Conservation (phyloP, 371 early-diverging fungal genomes). For the Apophysomyces elegans region DNA sequence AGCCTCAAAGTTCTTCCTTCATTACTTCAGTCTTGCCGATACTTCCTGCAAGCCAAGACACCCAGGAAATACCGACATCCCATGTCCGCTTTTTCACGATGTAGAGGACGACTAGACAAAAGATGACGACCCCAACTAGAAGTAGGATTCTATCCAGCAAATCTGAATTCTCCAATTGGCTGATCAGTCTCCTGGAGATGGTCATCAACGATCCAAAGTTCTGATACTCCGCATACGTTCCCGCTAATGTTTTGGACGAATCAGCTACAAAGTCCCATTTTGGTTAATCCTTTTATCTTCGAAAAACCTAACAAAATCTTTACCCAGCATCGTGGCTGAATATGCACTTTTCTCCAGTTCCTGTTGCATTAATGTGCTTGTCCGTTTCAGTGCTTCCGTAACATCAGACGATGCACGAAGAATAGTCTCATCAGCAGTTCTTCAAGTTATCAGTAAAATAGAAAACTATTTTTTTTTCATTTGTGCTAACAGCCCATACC, state of each 20-base stretch:
- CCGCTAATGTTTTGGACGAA: slow-evolving; percentile 60
- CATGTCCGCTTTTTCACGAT: slow-evolving; percentile 73
- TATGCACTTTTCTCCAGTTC: slow-evolving; percentile 75
- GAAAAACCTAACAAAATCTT: not conserved
- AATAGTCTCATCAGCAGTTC: slow-evolving; percentile 46
- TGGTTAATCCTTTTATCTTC: not conserved
- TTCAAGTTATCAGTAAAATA: not conserved
- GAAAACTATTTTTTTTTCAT: slow-evolving; percentile 19
- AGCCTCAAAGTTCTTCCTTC: slow-evolving; percentile 1
- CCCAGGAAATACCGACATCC: slow-evolving; percentile 64
- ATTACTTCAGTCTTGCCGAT: not conserved
- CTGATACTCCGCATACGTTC: slow-evolving; percentile 65
- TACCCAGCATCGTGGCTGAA: slow-evolving; percentile 70
- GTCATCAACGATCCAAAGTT: slow-evolving; percentile 63
- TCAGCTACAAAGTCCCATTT: slow-evolving; percentile 49
- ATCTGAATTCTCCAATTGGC: slow-evolving; percentile 72
- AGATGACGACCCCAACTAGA: slow-evolving; percentile 65
- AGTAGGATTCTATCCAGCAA: slow-evolving; percentile 74
- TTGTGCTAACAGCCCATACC: slow-evolving; percentile 23
- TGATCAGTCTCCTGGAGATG: slow-evolving; percentile 66
- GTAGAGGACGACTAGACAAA: slow-evolving; percentile 64
- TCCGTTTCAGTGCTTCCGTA: slow-evolving; percentile 68
- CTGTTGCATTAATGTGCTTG: slow-evolving; percentile 72
- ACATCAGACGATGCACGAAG: slow-evolving; percentile 60
- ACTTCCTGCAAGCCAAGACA: slow-evolving; percentile 47